Conservation (phyloP, 2,329 filamentous ascomycete genomes). For the Botryotinia calthae region DNA sequence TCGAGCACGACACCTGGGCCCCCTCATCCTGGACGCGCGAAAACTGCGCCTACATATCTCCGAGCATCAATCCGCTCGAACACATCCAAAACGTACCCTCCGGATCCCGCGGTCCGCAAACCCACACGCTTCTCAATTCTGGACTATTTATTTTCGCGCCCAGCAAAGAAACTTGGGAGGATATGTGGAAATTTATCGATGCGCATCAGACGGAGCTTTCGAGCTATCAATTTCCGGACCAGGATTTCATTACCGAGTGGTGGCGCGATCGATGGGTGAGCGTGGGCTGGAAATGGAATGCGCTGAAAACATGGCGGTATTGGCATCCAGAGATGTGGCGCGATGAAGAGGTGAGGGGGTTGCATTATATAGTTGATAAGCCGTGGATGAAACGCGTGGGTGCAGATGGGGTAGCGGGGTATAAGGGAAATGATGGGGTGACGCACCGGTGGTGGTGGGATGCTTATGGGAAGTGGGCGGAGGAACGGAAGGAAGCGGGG, state of each 20-base stretch:
- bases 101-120: background rate
- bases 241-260: slow-evolving; percentile 53
- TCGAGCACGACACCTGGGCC: slow-evolving; percentile 61
- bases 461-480: background rate
- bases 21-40: slow-evolving; percentile 61
- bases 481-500: background rate
- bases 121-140: slow-evolving; percentile 49
- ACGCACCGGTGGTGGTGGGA: slow-evolving; percentile 6
- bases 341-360: slow-evolving; percentile 41
- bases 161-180: slow-evolving; percentile 41
- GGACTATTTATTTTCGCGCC: slow-evolving; percentile 53
- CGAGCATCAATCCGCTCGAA: no score
- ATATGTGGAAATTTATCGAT: slow-evolving; percentile 38
- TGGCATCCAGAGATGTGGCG: slow-evolving; percentile 13
- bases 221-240: slow-evolving; percentile 54
- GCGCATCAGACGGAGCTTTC: background rate
- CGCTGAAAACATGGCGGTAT: background rate
- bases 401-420: background rate
- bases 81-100: background rate
- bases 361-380: slow-evolving; percentile 6
- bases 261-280: slow-evolving; percentile 53
- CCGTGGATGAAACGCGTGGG: background rate
- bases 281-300: slow-evolving; percentile 51
- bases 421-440: background rate
- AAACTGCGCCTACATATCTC: slow-evolving; percentile 53